Base-by-base conservation (phyloP, 1,284 basidiomycete species). In the Porodaedalea pini region DNA sequence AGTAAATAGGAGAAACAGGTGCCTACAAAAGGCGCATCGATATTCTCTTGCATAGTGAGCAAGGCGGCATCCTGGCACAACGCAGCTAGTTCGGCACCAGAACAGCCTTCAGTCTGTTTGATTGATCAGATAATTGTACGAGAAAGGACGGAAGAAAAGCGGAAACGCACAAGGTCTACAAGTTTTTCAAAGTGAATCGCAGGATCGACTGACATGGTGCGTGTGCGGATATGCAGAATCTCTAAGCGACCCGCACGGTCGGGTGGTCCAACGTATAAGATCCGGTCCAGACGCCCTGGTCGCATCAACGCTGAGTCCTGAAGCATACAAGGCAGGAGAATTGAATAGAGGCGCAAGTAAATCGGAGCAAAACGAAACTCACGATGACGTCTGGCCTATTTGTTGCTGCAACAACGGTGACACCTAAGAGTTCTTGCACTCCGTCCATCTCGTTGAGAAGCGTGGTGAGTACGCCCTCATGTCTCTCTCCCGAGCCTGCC, bases 381-480 rank as follows among this genome's bases (percentile, higher is more conserved):
- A 94, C 94, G 34, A 99, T 88, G 15, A 88, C 84, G 60, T 98
- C 94, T 1, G 97, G 97, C 53, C 95, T 77, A 69, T 99, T 99
- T 3, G 97, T 99, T 0, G 97, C 97, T 0, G 94, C 97, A 3
- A 99, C 83, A 36, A 99, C 85, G 0, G 94, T 94, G 13, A 99
- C 97, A 0, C 94, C 93, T 3, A 89, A 78, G 19, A 98, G 78
- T 70, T 94, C 90, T 71, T 98, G 93, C 1, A 99, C 90, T 11
- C 97, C 97, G 69, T 99, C 97, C 93, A 99, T 98, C 72, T 98
- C 97, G 68, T 95, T 99, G 54, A 99, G 73, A 19, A 99, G 77
- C 59, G 87, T 96, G 0, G 94, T 97, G 17, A 99, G 80, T 11
- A 98, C 92, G 5, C 96, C 92, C 65, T 92, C 89, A 63, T 94